phyloP scores from a whole-genome alignment of 1,284 basidiomycete species.

The Trichosporon sp. region DNA sequence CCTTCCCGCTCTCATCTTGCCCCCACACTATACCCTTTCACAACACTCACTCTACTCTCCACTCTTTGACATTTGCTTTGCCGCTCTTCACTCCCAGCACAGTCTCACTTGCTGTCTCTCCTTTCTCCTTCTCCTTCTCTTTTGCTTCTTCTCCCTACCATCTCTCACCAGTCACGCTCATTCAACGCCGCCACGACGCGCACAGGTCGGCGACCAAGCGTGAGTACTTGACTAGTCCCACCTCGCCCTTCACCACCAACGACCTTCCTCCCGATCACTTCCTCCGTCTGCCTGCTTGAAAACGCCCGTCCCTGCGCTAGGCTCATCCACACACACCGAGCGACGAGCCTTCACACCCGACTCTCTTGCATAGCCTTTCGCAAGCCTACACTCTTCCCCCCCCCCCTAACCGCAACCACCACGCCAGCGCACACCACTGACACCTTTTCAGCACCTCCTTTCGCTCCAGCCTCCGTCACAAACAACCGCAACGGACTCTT shows the following conservation, averaged over 20 bases:
- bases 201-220: slow-evolving; percentile 14
- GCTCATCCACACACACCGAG: background rate
- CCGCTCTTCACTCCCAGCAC: too few relatives aligned
- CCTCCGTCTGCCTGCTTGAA: background rate
- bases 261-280: background rate
- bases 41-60: background rate
- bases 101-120: background rate
- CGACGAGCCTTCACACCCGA: background rate
- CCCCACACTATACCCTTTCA: background rate
- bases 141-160: background rate
- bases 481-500: background rate
- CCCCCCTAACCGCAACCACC: background rate
- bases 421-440: background rate
- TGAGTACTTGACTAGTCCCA: background rate
- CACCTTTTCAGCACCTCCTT: background rate
- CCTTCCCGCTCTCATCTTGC: slow-evolving; percentile 14
- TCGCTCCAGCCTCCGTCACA: background rate
- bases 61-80: background rate
- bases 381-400: background rate
- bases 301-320: background rate
- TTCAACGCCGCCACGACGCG: slow-evolving; percentile 9
- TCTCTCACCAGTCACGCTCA: slow-evolving; percentile 4
- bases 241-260: background rate
- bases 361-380: background rate
- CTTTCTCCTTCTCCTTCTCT: background rate